These are phyloP conservation scores for Neoscytalidium dimidiatum DNA, from an alignment of 2,329 filamentous ascomycete genomes.

Conservation along the genomic window DNA sequence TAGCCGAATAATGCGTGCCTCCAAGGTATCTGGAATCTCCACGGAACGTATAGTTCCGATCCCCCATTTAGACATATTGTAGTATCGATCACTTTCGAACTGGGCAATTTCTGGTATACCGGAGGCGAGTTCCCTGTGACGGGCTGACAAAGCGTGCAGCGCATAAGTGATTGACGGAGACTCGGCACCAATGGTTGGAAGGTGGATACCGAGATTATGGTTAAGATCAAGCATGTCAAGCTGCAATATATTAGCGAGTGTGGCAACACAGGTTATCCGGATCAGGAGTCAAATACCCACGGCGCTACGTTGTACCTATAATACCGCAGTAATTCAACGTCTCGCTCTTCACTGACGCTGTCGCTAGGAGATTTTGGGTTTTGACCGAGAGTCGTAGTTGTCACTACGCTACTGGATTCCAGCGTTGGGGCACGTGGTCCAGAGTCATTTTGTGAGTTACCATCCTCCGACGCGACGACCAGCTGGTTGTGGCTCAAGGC, in stretches of 20 bases:
- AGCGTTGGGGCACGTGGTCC: neutral
- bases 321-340: constrained; percentile 42
- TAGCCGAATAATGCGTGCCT: neutral
- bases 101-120: neutral
- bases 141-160: constrained; percentile 54
- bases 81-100: constrained; percentile 13
- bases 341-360: constrained; percentile 15
- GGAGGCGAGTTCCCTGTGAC: neutral
- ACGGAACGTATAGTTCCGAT: constrained; percentile 46
- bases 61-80: constrained; percentile 47
- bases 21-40: constrained; percentile 43
- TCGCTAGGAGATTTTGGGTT: neutral
- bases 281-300: constrained; percentile 45
- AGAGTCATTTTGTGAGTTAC: neutral
- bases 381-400: neutral
- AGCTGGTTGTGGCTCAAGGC: constrained; percentile 22
- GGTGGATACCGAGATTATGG: constrained; percentile 54
- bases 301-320: constrained; percentile 57
- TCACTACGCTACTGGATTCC: neutral
- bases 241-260: constrained; percentile 30
- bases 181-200: constrained; percentile 51
- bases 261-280: neutral
- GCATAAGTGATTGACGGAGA: constrained; percentile 50
- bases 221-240: constrained; percentile 60
- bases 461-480: neutral